A percentile compares a stretch with the other conserved stretches of the same genome.
phyloP scores from a whole-genome alignment of 1,284 basidiomycete species.

The Vanrija pseudolonga region DNA sequence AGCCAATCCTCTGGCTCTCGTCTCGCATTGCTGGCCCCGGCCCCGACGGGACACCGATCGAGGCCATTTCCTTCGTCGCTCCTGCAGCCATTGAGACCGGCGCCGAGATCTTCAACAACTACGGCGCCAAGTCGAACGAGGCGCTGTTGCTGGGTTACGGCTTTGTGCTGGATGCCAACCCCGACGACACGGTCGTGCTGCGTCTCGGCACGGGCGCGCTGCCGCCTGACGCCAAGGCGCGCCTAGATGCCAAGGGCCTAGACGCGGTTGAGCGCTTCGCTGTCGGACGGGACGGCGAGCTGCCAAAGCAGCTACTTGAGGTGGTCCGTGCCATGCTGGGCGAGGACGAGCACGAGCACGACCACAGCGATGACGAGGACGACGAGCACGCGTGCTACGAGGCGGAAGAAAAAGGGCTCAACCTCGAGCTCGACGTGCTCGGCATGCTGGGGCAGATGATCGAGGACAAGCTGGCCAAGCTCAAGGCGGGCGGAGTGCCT shows the following conservation, averaged over 20 bases:
- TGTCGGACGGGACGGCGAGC: conserved; percentile 58
- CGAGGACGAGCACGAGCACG: conserved; percentile 54
- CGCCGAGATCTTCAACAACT: conserved; percentile 77
- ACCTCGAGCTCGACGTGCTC: conserved; percentile 55
- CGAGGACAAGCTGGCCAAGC: conserved; percentile 55
- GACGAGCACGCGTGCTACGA: conserved; percentile 41
- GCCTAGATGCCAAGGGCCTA: conserved; percentile 24
- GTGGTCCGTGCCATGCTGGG: conserved; percentile 47
- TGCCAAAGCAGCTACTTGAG: conserved; percentile 61
- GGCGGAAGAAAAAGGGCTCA: conserved; percentile 59
- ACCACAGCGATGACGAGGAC: conserved; percentile 54
- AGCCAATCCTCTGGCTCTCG: conserved; percentile 76
- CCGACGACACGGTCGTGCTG: conserved; percentile 77
- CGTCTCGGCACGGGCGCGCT: conserved; percentile 58
- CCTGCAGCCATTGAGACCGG: conserved; percentile 48
- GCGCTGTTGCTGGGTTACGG: conserved; percentile 85
- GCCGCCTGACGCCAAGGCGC: conserved; percentile 10
- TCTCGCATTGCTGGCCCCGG: conserved; percentile 42
- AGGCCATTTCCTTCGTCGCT: conserved; percentile 28
- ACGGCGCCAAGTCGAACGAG: conserved; percentile 62
- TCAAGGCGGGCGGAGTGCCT: conserved; percentile 47
- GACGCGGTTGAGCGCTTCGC: conserved; percentile 56
- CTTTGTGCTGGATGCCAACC: conserved; percentile 69
- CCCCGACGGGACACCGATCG: conserved; percentile 12
- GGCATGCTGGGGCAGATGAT: conserved; percentile 64